These are phyloP conservation scores for Leptoxyphium fumago DNA, from an alignment of 2,329 filamentous ascomycete species.

Conservation along the genomic window DNA sequence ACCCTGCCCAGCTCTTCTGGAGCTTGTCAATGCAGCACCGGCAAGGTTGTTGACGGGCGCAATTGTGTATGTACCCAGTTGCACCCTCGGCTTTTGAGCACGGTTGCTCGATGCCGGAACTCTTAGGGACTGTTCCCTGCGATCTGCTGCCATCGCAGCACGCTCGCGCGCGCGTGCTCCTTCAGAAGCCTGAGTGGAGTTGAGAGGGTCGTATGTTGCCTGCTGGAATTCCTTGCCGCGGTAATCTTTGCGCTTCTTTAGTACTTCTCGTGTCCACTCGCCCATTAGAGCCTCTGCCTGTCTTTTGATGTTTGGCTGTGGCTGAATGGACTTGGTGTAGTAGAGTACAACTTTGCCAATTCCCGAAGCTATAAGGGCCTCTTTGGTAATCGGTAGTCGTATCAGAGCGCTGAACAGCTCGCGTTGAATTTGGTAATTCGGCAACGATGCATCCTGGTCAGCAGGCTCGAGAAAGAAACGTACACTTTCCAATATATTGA, in stretches of 20 bases:
- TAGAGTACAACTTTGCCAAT: slow-evolving; percentile 95
- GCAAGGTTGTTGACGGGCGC: slow-evolving; percentile 42
- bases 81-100: slow-evolving; percentile 33
- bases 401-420: slow-evolving; percentile 74
- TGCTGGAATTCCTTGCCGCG: slow-evolving; percentile 64
- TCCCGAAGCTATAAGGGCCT: slow-evolving; percentile 74
- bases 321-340: slow-evolving; percentile 89
- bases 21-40: slow-evolving; percentile 14
- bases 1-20: slow-evolving; percentile 13
- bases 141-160: slow-evolving; percentile 31
- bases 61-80: slow-evolving; percentile 46
- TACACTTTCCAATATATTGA: slow-evolving; percentile 85
- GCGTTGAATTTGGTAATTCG: slow-evolving; percentile 93
- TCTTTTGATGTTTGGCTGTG: slow-evolving; percentile 78
- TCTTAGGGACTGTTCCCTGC: slow-evolving; percentile 37
- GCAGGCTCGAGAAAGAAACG: slow-evolving; percentile 95
- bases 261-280: slow-evolving; percentile 89
- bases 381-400: slow-evolving; percentile 78
- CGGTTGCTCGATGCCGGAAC: slow-evolving; percentile 40
- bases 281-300: slow-evolving; percentile 84
- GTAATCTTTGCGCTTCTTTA: slow-evolving; percentile 75
- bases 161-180: slow-evolving; percentile 16
- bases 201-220: slow-evolving; percentile 44
- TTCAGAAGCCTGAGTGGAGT: slow-evolving; percentile 11
- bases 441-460: slow-evolving; percentile 72